A percentile compares a stretch with the other conserved stretches of the same genome.
Evolutionary conservation across 352 stramenopile species (phyloP).

Genomic region (Phytopythium kandeliae): DNA sequence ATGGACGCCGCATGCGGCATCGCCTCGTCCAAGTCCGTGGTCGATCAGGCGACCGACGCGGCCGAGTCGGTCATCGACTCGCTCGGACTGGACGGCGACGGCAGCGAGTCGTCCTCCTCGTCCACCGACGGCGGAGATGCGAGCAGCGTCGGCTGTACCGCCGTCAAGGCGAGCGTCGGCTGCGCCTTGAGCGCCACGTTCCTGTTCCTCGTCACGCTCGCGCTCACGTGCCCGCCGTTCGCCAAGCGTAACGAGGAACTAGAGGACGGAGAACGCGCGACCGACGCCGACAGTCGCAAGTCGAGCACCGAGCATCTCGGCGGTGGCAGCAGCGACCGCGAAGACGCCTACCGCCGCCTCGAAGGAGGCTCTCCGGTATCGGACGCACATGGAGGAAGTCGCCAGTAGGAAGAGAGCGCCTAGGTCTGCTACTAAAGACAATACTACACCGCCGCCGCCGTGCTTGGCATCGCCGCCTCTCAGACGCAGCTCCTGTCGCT

Average conservation of each 20-base stretch:
- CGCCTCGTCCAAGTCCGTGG: background rate
- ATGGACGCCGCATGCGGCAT: conserved; percentile 1
- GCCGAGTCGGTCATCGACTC: conserved; percentile 6
- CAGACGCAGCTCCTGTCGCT: no score
- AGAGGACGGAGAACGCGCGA: background rate
- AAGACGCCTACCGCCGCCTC: background rate
- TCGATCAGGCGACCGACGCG: background rate
- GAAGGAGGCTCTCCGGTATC: background rate
- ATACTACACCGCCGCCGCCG: no score
- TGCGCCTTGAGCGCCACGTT: conserved; percentile 8
- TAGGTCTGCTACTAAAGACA: no score
- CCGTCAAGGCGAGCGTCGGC: conserved; percentile 4
- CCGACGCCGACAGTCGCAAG: background rate
- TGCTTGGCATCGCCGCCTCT: no score
- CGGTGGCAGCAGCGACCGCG: background rate
- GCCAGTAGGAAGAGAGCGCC: background rate
- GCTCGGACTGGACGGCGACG: conserved; percentile 4
- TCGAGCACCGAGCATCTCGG: background rate
- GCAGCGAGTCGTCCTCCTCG: conserved; percentile 3
- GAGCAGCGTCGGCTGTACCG: background rate
- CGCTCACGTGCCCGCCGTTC: conserved; percentile 11
- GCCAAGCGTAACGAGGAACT: background rate
- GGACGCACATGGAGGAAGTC: background rate
- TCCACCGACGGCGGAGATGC: background rate
- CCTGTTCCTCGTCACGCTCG: conserved; percentile 17